Conservation (phyloP, 2,329 filamentous ascomycete genomes). For the Tolypocladium ophioglossoides region DNA sequence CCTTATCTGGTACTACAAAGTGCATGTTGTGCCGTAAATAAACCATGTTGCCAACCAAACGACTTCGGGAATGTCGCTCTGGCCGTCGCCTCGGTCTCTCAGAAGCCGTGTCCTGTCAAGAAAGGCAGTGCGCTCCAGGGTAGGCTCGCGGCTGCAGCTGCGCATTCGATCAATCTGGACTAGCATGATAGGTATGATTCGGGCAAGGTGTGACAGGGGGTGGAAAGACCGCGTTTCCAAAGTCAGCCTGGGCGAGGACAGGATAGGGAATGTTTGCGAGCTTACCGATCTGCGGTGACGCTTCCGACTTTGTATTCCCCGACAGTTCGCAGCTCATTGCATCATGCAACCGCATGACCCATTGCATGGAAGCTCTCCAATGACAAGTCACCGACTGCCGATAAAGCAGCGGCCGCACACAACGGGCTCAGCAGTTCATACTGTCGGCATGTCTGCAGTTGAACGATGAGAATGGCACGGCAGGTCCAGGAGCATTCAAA, state of each 20-base stretch:
- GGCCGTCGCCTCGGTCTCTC: background rate
- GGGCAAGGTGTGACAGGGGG: too few relatives aligned
- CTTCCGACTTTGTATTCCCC: background rate
- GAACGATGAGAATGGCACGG: background rate
- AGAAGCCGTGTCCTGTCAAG: background rate
- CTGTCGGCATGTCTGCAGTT: background rate
- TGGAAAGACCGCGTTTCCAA: background rate
- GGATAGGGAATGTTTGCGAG: background rate
- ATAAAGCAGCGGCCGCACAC: background rate
- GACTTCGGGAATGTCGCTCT: background rate
- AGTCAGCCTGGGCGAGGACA: background rate
- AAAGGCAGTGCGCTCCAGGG: background rate
- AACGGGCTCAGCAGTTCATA: background rate
- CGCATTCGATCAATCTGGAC: background rate
- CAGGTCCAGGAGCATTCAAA: background rate
- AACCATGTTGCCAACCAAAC: too few relatives aligned
- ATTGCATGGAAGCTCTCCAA: background rate
- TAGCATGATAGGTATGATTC: background rate
- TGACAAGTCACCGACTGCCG: background rate
- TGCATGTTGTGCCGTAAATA: too few relatives aligned
- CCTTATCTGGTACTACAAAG: too few relatives aligned
- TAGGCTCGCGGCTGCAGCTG: background rate
- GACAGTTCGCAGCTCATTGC: background rate
- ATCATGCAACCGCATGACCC: background rate
- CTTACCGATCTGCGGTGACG: background rate